Base-by-base conservation (phyloP, 2,329 filamentous ascomycete species). In the Colletotrichum sp. region DNA sequence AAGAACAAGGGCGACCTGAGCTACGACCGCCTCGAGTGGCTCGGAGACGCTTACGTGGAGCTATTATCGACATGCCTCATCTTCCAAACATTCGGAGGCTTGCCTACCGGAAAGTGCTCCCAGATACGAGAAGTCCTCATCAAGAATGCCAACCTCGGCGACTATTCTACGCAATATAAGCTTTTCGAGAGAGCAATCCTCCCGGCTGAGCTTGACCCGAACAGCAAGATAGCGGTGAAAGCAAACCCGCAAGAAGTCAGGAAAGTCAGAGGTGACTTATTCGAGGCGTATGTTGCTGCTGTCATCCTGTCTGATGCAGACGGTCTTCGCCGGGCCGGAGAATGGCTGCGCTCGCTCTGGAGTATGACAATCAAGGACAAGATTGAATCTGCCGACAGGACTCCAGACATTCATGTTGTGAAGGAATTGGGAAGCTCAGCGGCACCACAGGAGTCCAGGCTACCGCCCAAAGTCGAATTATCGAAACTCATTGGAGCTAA, bases 281-380 rank as follows among this genome's bases (percentile, higher is more conserved):
- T 98, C 80, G 96, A 99, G 83, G 94, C 96, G 0, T 98, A 98
- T 80, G 91, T 98, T 18, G 96, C 94, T 10, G 96, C 94, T 5
- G 85, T 96, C 8, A 90, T 98, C 39, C 86, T 95, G 3, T 92
- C 93, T 1, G 91, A 95, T 79, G 84, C 86, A 5, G 82, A 91
- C 63, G 96, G 96, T 1, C 90, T 94, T 63, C 77, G 84, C 9
- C 88, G 88, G 3, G 93, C 90, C 3, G 89, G 93, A 68, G 83
- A 88, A 16, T 99, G 96, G 95, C 85, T 98, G 62, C 93, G 91
- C 67, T 85, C 89, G 9, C 86, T 98, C 1, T 98, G 96, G 95
- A 90, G 90, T 6, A 91, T 88, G 63, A 92, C 90, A 6, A 85
- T 98, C 48, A 82, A 86, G 32, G 84, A 90, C 28, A 88, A 93